phyloP scores from a whole-genome alignment of 176 grass and related monocot genomes.

The Cenchrus fungigraminus region DNA sequence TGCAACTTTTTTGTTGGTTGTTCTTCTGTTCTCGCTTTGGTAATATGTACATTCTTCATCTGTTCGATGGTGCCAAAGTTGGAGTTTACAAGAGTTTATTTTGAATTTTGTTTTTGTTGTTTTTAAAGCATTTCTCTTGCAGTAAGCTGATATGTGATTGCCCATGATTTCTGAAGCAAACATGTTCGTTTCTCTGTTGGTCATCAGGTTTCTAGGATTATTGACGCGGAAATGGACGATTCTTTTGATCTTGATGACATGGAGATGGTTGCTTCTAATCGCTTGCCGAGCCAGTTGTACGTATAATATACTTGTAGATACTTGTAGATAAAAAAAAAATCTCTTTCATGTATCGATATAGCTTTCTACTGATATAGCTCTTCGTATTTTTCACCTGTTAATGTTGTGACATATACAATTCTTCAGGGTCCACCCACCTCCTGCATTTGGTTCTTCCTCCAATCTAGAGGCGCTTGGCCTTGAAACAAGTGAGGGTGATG shows the following conservation, averaged over 20 bases:
- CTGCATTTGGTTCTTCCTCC: constrained; percentile 67
- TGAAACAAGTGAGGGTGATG: constrained; percentile 42
- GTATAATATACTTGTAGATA: background rate
- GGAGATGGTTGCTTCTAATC: constrained; percentile 30
- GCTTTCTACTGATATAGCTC: background rate
- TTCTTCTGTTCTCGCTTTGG: background rate
- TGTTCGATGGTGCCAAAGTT: background rate
- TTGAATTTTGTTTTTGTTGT: background rate
- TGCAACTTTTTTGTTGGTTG: constrained; percentile 1
- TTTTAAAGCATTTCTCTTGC: background rate
- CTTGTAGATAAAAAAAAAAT: background rate
- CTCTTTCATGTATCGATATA: background rate
- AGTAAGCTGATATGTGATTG: background rate
- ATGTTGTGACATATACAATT: background rate
- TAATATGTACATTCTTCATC: background rate
- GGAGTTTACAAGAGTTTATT: background rate
- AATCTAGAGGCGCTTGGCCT: constrained; percentile 65
- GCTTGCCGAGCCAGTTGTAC: constrained; percentile 35
- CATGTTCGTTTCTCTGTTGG: background rate
- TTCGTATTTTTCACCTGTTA: background rate
- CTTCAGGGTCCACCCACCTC: constrained; percentile 62
- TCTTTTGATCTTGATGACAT: constrained; percentile 31
- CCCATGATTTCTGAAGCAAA: constrained; percentile 8
- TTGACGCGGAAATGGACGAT: constrained; percentile 40
- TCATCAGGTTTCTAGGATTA: constrained; percentile 51